Evolutionary conservation across 768 basidiomycete genomes (phyloP).

Genomic region (Phaeotremella fagi): DNA sequence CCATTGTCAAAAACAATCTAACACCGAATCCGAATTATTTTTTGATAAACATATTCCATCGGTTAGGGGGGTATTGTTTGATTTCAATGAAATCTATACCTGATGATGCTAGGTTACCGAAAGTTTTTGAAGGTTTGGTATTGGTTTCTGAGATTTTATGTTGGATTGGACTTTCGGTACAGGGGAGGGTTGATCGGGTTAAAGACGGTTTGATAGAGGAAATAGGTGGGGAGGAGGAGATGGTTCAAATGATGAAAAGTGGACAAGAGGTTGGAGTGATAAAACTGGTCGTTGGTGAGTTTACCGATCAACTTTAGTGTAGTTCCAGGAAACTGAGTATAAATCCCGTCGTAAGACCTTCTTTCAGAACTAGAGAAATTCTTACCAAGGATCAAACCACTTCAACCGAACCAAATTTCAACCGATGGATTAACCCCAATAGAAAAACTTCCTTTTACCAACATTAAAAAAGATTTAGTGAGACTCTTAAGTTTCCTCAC

Average conservation of each 20-base stretch:
- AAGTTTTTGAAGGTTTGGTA: slow-evolving; percentile 71
- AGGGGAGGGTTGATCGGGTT: slow-evolving; percentile 50
- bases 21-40: slow-evolving; percentile 48
- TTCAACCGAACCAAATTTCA: slow-evolving; percentile 52
- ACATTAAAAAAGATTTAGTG: slow-evolving; percentile 85
- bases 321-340: no score
- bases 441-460: slow-evolving; percentile 62
- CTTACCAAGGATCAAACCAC: slow-evolving; percentile 75
- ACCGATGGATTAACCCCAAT: slow-evolving; percentile 12
- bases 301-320: no score
- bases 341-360: no score
- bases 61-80: slow-evolving; percentile 55
- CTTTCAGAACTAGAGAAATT: slow-evolving; percentile 72
- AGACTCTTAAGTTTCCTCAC: slow-evolving; percentile 75
- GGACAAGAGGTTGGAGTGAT: slow-evolving; percentile 51
- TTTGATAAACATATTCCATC: slow-evolving; percentile 60
- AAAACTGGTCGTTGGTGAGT: slow-evolving; percentile 60
- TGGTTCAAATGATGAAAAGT: slow-evolving; percentile 32
- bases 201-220: slow-evolving; percentile 14
- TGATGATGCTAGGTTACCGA: slow-evolving; percentile 65
- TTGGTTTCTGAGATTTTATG: slow-evolving; percentile 71
- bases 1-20: slow-evolving; percentile 3
- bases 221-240: slow-evolving; percentile 13
- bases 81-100: slow-evolving; percentile 14
- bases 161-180: slow-evolving; percentile 55